These are phyloP conservation scores for Kodamaea kaohsiungensis DNA, from an alignment of 805 yeast species.

Conservation along the genomic window DNA sequence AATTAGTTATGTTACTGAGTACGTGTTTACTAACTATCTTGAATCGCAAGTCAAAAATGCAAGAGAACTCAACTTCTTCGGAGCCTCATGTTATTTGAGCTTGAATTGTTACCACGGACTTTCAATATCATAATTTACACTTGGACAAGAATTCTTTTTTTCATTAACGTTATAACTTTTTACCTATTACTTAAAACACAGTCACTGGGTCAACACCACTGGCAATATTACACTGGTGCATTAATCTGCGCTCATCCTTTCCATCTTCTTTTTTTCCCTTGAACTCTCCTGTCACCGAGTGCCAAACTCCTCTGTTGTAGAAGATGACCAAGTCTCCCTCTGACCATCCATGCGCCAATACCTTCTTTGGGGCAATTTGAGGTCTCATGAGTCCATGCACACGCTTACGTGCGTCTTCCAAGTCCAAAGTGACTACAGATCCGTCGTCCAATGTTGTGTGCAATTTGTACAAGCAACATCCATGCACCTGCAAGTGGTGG, in stretches of 20 bases:
- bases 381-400: slow-evolving; percentile 82
- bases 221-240: slow-evolving; percentile 95
- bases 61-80: no score
- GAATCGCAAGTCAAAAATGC: no score
- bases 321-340: slow-evolving; percentile 85
- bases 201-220: slow-evolving; percentile 66
- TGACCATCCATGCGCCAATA: slow-evolving; percentile 81
- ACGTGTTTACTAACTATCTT: no score
- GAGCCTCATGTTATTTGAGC: no score
- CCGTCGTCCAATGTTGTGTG: slow-evolving; percentile 56
- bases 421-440: slow-evolving; percentile 45
- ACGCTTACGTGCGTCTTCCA: slow-evolving; percentile 72
- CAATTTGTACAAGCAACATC: slow-evolving; percentile 77
- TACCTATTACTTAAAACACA: background rate
- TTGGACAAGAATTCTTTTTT: background rate
- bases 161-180: background rate
- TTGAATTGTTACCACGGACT: no score
- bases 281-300: slow-evolving; percentile 88
- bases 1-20: no score
- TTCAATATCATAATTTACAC: background rate
- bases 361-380: slow-evolving; percentile 69
- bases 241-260: slow-evolving; percentile 73
- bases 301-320: slow-evolving; percentile 89
- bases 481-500: slow-evolving; percentile 85
- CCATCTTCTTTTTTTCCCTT: slow-evolving; percentile 42